phyloP scores from a whole-genome alignment of 345 rosid species.

The Conringia planisiliqua region DNA sequence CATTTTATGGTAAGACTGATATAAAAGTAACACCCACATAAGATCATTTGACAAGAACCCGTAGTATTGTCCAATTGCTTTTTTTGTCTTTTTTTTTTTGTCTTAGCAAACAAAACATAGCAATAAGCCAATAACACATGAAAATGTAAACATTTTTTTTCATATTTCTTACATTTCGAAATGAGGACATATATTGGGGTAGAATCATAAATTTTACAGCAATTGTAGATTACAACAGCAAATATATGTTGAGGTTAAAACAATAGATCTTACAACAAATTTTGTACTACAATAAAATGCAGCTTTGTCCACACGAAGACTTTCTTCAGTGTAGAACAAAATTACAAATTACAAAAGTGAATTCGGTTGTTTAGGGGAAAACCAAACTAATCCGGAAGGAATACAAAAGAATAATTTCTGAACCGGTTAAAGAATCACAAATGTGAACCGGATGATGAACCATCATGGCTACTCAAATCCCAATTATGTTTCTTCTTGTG shows the following conservation, averaged over 20 bases:
- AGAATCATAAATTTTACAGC: not conserved
- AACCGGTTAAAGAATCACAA: slow-evolving; percentile 28
- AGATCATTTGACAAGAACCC: slow-evolving; percentile 13
- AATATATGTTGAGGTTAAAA: not conserved
- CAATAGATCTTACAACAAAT: slow-evolving; percentile 2
- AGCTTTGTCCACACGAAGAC: slow-evolving; percentile 8
- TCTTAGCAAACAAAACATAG: slow-evolving; percentile 8
- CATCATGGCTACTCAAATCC: slow-evolving; percentile 42
- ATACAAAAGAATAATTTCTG: slow-evolving; percentile 7
- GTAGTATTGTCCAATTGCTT: not conserved
- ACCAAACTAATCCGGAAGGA: slow-evolving; percentile 21
- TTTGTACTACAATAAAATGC: slow-evolving; percentile 1
- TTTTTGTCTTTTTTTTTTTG: not conserved
- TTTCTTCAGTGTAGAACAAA: slow-evolving; percentile 3
- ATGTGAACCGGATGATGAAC: slow-evolving; percentile 59
- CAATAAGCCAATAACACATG: not conserved
- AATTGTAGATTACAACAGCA: not conserved
- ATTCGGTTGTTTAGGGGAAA: not conserved
- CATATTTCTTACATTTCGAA: not conserved
- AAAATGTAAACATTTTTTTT: not conserved
- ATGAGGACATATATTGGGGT: not conserved
- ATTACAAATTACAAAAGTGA: slow-evolving; percentile 1
- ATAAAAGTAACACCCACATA: slow-evolving; percentile 8
- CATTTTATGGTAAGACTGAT: slow-evolving; percentile 24
- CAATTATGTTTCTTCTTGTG: slow-evolving; percentile 67